phyloP scores from a whole-genome alignment of 441 rosid genomes.

The Mallotus japonicus region DNA sequence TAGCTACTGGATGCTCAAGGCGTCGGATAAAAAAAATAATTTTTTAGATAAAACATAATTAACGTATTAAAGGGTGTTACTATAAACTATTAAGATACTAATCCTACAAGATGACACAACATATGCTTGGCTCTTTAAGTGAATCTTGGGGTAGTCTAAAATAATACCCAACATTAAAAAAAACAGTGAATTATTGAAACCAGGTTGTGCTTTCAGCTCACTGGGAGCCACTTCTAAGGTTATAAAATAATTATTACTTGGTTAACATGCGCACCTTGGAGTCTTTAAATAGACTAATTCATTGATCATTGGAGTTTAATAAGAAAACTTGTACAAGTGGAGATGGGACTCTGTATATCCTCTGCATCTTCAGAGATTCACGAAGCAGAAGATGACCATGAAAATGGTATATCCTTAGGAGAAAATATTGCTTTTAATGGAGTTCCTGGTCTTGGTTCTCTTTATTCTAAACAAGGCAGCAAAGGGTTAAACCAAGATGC shows the following conservation, averaged over 20 bases:
- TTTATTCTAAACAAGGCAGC: conserved; percentile 60
- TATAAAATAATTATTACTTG: conserved; percentile 17
- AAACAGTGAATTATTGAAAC: conserved; percentile 29
- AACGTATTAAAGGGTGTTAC: not conserved
- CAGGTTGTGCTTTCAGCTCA: conserved; percentile 31
- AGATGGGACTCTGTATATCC: conserved; percentile 83
- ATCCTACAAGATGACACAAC: conserved; percentile 26
- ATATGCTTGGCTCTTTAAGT: conserved; percentile 50
- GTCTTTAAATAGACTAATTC: conserved; percentile 17
- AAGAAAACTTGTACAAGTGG: conserved; percentile 1
- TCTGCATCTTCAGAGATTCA: conserved; percentile 65
- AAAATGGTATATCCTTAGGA: conserved; percentile 38
- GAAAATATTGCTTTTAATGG: conserved; percentile 24
- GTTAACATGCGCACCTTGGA: conserved; percentile 28
- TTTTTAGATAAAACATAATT: not conserved
- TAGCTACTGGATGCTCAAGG: too few relatives aligned
- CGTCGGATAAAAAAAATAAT: too few relatives aligned
- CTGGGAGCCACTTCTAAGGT: conserved; percentile 29
- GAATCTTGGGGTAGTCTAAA: conserved; percentile 49
- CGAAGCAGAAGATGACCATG: conserved; percentile 42
- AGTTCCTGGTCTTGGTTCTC: conserved; percentile 39
- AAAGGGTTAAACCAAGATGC: conserved; percentile 85
- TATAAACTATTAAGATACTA: not conserved
- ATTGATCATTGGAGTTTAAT: conserved; percentile 20
- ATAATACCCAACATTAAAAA: conserved; percentile 22